Conservation (phyloP, 108 stramenopile species). For the Nannochloropsis oceanica region DNA sequence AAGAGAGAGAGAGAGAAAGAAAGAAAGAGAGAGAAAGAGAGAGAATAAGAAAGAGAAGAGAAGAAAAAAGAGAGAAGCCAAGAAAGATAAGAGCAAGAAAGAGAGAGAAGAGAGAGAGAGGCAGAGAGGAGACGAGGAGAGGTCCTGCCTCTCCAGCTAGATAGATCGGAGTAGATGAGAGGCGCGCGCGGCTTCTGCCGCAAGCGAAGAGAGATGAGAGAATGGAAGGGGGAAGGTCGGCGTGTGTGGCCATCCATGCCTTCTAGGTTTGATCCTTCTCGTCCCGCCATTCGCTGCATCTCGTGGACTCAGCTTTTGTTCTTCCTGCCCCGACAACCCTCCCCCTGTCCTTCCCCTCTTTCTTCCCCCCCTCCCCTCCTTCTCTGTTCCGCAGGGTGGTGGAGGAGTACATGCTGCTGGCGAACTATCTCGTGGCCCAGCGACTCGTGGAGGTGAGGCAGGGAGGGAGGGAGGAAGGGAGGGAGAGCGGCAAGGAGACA, state of each 20-base stretch:
- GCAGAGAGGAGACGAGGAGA: too few species aligned
- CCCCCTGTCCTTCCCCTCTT: background rate
- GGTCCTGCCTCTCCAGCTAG: too few species aligned
- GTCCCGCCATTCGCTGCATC: background rate
- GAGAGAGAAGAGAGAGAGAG: too few species aligned
- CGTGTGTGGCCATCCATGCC: slow-evolving; percentile 40
- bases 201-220: too few species aligned
- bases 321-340: background rate
- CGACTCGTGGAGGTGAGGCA: slow-evolving; percentile 47
- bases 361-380: background rate
- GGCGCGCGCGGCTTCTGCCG: too few species aligned
- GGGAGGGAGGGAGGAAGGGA: background rate
- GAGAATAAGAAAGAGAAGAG: too few species aligned
- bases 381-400: background rate
- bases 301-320: background rate
- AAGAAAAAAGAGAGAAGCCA: too few species aligned
- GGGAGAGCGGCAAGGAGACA: background rate
- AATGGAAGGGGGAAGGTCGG: slow-evolving; percentile 93
- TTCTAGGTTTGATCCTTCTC: background rate
- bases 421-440: slow-evolving; percentile 89
- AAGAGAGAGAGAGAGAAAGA: too few species aligned
- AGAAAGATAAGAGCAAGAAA: too few species aligned
- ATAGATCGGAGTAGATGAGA: too few species aligned
- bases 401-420: slow-evolving; percentile 88
- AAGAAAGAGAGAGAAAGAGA: too few species aligned